Evolutionary conservation across 495 filamentous ascomycete species (phyloP).

Genomic region (Bombardia bombarda): DNA sequence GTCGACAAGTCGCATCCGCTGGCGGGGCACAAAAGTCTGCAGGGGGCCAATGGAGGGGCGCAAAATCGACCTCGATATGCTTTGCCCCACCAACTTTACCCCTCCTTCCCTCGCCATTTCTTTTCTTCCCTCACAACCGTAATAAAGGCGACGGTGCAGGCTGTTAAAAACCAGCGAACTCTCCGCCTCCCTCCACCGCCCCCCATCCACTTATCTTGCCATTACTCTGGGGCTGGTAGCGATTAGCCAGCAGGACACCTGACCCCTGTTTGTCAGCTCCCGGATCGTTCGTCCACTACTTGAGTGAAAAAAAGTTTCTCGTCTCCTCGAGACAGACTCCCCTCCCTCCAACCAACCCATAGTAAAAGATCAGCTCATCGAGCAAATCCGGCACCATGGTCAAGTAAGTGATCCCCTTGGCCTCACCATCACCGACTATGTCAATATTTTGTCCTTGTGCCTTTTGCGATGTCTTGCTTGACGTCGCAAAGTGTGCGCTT

Average conservation of each 20-base stretch:
- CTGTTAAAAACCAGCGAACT: slow-evolving; percentile 6
- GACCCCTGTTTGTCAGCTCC: slow-evolving; percentile 16
- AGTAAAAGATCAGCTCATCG: slow-evolving; percentile 20
- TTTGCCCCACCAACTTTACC: slow-evolving; percentile 24
- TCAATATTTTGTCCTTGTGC: slow-evolving; percentile 18
- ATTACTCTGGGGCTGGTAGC: slow-evolving; percentile 24
- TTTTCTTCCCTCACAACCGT: slow-evolving; percentile 16
- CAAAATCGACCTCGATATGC: slow-evolving; percentile 12
- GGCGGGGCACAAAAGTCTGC: slow-evolving; percentile 17
- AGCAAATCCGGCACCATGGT: slow-evolving; percentile 91
- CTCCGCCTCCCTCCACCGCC: slow-evolving; percentile 3
- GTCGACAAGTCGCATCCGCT: slow-evolving; percentile 17
- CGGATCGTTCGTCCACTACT: slow-evolving; percentile 6
- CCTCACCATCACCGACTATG: neutral
- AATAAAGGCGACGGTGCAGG: slow-evolving; percentile 21
- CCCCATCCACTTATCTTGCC: slow-evolving; percentile 14
- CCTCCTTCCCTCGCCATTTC: slow-evolving; percentile 19
- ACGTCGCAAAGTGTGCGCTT: slow-evolving; percentile 5
- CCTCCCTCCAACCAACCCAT: slow-evolving; percentile 11
- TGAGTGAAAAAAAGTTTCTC: slow-evolving; percentile 21
- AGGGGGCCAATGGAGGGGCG: slow-evolving; percentile 17
- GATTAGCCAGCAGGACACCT: slow-evolving; percentile 15
- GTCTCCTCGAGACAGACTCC: slow-evolving; percentile 17
- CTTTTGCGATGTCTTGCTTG: neutral
- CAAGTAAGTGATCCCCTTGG: slow-evolving; percentile 66